These are phyloP conservation scores for Malassezia arunalokei DNA, from an alignment of 1,284 basidiomycete species.

Conservation along the genomic window DNA sequence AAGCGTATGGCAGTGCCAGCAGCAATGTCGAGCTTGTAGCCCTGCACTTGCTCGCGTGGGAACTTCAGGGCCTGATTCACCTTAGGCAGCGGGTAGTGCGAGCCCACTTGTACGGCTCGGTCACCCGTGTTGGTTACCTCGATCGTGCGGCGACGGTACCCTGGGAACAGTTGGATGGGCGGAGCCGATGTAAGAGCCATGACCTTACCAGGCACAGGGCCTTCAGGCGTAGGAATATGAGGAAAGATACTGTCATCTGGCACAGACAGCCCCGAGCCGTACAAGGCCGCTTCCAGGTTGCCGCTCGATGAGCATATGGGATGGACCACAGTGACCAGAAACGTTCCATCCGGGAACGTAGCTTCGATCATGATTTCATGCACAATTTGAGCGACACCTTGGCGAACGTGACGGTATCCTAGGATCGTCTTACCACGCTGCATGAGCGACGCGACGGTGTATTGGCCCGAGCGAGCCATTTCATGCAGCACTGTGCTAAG, in stretches of 20 bases:
- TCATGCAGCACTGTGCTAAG: conserved; percentile 86
- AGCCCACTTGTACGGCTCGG: conserved; percentile 65
- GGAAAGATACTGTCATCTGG: conserved; percentile 52
- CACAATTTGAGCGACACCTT: conserved; percentile 50
- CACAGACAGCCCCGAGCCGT: conserved; percentile 79
- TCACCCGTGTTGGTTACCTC: conserved; percentile 85
- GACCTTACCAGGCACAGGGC: conserved; percentile 25
- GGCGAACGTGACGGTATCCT: conserved; percentile 78
- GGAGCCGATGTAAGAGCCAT: conserved; percentile 23
- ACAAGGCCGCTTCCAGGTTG: conserved; percentile 67
- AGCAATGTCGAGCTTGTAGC: conserved; percentile 77
- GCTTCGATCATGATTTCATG: conserved; percentile 45
- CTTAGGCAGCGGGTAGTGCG: conserved; percentile 73
- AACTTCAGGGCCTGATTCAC: conserved; percentile 72
- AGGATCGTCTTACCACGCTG: conserved; percentile 60
- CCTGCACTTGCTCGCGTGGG: conserved; percentile 67
- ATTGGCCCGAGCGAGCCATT: conserved; percentile 80
- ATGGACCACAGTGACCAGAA: conserved; percentile 54
- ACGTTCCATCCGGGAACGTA: conserved; percentile 38
- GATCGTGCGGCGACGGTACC: conserved; percentile 59
- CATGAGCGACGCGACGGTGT: conserved; percentile 81
- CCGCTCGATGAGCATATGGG: conserved; percentile 66
- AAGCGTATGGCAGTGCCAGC: conserved; percentile 92
- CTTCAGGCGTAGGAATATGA: conserved; percentile 1
- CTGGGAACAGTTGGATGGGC: conserved; percentile 63